These are phyloP conservation scores for Epipyxis sp. DNA, from an alignment of 108 stramenopile genomes.

Conservation along the genomic window DNA sequence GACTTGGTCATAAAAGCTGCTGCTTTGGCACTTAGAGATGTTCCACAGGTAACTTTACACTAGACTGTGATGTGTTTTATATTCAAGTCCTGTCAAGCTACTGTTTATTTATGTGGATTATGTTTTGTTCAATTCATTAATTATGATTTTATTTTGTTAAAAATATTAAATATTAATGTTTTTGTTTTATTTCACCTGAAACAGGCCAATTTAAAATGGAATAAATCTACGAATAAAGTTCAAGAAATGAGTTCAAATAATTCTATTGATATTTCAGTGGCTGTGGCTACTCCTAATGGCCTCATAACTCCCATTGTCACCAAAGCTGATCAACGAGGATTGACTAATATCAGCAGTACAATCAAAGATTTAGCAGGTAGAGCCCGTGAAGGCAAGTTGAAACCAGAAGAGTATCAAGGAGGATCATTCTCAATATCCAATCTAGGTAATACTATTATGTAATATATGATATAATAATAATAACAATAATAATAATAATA, in stretches of 20 bases:
- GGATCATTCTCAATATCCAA: constrained; percentile 95
- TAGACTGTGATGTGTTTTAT: neutral
- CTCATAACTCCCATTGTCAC: constrained; percentile 91
- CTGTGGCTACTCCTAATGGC: constrained; percentile 92
- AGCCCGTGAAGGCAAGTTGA: constrained; percentile 73
- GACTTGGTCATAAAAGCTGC: constrained; percentile 94
- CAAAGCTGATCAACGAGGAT: constrained; percentile 68
- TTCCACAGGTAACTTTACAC: constrained; percentile 74
- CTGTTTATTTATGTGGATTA: too few species aligned
- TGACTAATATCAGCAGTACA: constrained; percentile 74
- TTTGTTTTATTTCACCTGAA: too few species aligned
- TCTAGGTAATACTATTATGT: too few species aligned
- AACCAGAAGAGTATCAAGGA: constrained; percentile 92
- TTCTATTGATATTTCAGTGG: constrained; percentile 89
- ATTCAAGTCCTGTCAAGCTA: neutral
- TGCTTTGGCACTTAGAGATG: constrained; percentile 88
- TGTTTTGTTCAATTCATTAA: too few species aligned
- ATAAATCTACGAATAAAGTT: too few species aligned
- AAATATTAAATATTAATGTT: too few species aligned
- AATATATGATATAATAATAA: too few species aligned
- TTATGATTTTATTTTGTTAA: too few species aligned
- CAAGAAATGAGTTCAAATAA: constrained; percentile 50
- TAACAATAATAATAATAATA: too few species aligned
- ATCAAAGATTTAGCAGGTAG: constrained; percentile 77
- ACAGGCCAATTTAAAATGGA: too few species aligned